Percentiles rank a stretch among this genome's conserved stretches.
phyloP scores from a whole-genome alignment of 768 basidiomycete species.

The Jaapia argillacea region DNA sequence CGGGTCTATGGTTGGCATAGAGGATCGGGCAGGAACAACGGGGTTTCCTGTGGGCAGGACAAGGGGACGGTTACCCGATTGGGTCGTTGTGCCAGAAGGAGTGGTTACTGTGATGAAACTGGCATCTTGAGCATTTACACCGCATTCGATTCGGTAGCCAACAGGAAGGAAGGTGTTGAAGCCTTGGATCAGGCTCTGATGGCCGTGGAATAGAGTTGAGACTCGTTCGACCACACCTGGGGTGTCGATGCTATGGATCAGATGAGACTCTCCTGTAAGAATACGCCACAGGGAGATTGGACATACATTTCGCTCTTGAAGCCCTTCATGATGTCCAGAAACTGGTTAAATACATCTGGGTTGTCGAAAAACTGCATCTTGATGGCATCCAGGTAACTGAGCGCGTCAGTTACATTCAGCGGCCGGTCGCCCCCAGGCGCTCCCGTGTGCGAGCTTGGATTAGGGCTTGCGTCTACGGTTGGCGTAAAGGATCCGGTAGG shows the following conservation, averaged over 20 bases:
- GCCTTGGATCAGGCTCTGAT: slow-evolving; percentile 86
- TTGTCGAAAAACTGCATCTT: slow-evolving; percentile 77
- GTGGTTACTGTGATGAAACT: slow-evolving; percentile 72
- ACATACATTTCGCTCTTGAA: slow-evolving; percentile 50
- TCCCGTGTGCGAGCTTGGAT: no score
- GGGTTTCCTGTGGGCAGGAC: not conserved
- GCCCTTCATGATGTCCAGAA: slow-evolving; percentile 72
- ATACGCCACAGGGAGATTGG: not conserved
- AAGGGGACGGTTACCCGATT: slow-evolving; percentile 14
- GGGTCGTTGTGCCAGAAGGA: slow-evolving; percentile 46
- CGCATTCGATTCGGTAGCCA: slow-evolving; percentile 89
- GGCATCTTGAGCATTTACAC: slow-evolving; percentile 49
- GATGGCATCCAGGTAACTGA: slow-evolving; percentile 95
- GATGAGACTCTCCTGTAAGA: not conserved
- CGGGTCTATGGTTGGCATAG: no score
- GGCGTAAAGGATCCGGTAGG: no score
- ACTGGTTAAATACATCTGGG: slow-evolving; percentile 72
- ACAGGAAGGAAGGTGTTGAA: no score
- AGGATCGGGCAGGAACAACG: slow-evolving; percentile 1
- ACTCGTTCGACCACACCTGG: slow-evolving; percentile 96
- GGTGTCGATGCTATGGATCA: slow-evolving; percentile 76
- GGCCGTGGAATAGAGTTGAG: slow-evolving; percentile 84
- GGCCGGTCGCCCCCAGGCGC: no score
- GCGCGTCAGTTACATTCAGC: no score
- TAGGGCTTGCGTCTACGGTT: no score